Evolutionary conservation across 257 asterid species (phyloP).

Genomic region (Solanum chmielewskii): DNA sequence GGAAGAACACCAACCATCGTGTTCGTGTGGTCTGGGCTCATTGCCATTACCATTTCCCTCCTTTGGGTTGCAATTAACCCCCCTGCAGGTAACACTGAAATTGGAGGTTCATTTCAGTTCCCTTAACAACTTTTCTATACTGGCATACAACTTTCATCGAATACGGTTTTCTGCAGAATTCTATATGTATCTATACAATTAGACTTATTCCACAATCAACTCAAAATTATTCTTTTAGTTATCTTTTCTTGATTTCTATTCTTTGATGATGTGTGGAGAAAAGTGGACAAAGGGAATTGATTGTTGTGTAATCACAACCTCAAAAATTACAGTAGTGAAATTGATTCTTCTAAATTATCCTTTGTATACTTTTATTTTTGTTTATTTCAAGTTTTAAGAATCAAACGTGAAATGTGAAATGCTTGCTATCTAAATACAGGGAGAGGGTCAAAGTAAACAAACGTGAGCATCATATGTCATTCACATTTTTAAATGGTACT

Average conservation of each 20-base stretch:
- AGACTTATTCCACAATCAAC: background rate
- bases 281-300: background rate
- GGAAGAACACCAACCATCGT: slow-evolving; percentile 86
- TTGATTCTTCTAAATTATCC: background rate
- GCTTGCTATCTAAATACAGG: background rate
- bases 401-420: background rate
- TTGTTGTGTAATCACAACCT: background rate
- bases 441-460: background rate
- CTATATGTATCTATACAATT: background rate
- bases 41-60: slow-evolving; percentile 68
- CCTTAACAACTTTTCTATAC: slow-evolving; percentile 14
- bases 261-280: background rate
- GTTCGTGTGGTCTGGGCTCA: slow-evolving; percentile 80
- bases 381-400: background rate
- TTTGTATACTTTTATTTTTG: too few relatives aligned
- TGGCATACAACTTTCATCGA: background rate
- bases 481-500: background rate
- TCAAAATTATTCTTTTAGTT: background rate
- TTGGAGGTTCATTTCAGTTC: slow-evolving; percentile 88
- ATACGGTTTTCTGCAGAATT: background rate
- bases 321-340: background rate
- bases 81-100: slow-evolving; percentile 35
- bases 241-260: background rate
- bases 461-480: too few relatives aligned
- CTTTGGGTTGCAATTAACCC: slow-evolving; percentile 80